Evolutionary conservation across 352 stramenopile genomes (phyloP).

Genomic region (Sclerospora graminicola): DNA sequence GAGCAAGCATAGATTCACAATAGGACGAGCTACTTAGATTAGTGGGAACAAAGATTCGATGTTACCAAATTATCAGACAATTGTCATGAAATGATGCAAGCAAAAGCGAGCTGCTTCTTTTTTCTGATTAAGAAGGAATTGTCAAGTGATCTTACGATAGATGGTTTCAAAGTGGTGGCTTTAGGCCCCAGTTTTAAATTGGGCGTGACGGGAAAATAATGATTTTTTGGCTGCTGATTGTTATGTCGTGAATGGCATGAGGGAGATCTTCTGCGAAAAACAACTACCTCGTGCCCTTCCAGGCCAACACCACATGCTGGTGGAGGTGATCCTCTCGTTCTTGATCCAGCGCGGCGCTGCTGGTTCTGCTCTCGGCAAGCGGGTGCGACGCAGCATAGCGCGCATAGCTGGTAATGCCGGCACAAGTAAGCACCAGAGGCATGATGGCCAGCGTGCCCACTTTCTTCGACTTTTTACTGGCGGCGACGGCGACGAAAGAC

Average conservation of each 20-base stretch:
- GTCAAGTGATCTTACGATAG: too few relatives aligned
- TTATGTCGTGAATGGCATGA: neutral
- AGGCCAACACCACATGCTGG: constrained; percentile 52
- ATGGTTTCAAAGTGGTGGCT: too few relatives aligned
- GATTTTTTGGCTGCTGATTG: neutral
- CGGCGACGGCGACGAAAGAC: constrained; percentile 26
- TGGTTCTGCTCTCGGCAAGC: constrained; percentile 21
- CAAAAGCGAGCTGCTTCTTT: too few relatives aligned
- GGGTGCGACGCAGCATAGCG: constrained; percentile 37
- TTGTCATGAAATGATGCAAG: too few relatives aligned
- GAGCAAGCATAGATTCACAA: constrained; percentile 42
- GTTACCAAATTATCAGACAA: too few relatives aligned
- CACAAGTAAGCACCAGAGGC: constrained; percentile 55
- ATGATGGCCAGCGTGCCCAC: constrained; percentile 34
- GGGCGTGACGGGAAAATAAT: constrained; percentile 1
- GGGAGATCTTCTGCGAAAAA: too few relatives aligned
- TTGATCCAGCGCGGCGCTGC: constrained; percentile 20
- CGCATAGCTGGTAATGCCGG: constrained; percentile 51
- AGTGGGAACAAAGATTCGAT: too few relatives aligned
- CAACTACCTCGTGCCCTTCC: constrained; percentile 64
- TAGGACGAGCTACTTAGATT: too few relatives aligned
- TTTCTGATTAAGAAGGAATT: too few relatives aligned
- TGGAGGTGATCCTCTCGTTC: constrained; percentile 38
- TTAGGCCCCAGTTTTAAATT: too few relatives aligned
- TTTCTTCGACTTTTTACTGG: constrained; percentile 31